Conservation (phyloP, 1,284 basidiomycete species). For the Tilletia walkeri region DNA sequence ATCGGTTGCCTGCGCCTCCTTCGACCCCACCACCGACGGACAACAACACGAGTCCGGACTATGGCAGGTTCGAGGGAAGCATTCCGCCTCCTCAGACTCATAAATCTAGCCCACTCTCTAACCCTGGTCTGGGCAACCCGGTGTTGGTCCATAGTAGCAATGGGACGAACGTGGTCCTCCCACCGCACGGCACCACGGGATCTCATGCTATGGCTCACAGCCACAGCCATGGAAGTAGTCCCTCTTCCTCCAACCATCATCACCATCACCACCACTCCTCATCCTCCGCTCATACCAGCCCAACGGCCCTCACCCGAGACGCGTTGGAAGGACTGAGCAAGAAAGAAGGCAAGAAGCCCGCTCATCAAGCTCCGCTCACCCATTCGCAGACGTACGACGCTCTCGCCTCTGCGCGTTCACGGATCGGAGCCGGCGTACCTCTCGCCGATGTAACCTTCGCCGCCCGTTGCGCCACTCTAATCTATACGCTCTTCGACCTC, state of each 20-base stretch:
- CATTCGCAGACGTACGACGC: slow-evolving; percentile 11
- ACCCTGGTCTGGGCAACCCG: too few relatives aligned
- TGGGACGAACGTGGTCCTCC: slow-evolving; percentile 1
- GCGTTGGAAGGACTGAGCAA: neutral
- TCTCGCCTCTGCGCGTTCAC: neutral
- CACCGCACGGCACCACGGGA: neutral
- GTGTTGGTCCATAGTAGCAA: neutral
- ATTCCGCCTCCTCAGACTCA: neutral
- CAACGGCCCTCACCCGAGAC: neutral
- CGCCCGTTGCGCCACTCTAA: slow-evolving; percentile 1
- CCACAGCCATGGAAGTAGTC: neutral
- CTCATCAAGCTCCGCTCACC: neutral
- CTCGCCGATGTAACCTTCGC: neutral
- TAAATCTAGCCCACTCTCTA: too few relatives aligned
- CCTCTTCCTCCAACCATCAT: neutral
- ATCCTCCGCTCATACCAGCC: neutral
- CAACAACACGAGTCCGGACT: too few relatives aligned
- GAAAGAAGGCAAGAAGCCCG: slow-evolving; percentile 3
- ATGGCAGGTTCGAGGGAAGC: too few relatives aligned
- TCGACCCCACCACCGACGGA: neutral
- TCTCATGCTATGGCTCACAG: too few relatives aligned
- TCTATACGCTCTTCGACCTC: slow-evolving; percentile 14
- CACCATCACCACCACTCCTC: too few relatives aligned
- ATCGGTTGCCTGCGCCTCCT: neutral
- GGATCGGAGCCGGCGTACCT: slow-evolving; percentile 11